Evolutionary conservation across 2,329 filamentous ascomycete species (phyloP).

Genomic region (Neocatenulostroma microsporum): DNA sequence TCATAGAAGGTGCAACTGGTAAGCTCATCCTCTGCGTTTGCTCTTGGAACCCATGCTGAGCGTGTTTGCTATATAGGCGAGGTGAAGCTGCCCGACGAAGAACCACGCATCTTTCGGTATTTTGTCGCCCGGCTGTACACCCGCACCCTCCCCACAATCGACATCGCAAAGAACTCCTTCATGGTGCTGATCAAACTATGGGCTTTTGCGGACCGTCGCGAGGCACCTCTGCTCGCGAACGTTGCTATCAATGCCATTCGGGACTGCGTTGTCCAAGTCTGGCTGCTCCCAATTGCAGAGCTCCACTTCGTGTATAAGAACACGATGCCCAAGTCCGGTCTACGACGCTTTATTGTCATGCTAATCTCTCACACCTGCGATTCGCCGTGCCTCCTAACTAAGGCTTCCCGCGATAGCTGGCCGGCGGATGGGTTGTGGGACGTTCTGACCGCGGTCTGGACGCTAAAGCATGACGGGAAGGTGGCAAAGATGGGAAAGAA

Average conservation of each 20-base stretch:
- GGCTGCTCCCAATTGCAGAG: not conserved
- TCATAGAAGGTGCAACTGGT: too few species aligned
- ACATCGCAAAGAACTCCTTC: too few species aligned
- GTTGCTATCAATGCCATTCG: not conserved
- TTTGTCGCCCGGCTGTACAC: slow-evolving; percentile 6
- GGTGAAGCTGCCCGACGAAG: slow-evolving; percentile 3
- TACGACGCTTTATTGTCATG: not conserved
- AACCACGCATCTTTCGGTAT: slow-evolving; percentile 1
- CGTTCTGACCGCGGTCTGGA: not conserved
- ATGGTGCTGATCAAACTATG: slow-evolving; percentile 2
- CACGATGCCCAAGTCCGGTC: not conserved
- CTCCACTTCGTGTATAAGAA: not conserved
- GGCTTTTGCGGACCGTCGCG: slow-evolving; percentile 3
- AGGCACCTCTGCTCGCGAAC: slow-evolving; percentile 8
- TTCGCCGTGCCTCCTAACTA: not conserved
- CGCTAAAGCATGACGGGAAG: not conserved
- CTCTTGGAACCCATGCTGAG: not conserved
- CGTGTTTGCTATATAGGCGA: too few species aligned
- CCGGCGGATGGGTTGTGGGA: not conserved
- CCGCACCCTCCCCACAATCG: too few species aligned
- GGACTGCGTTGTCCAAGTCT: not conserved
- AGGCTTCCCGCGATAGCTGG: not conserved
- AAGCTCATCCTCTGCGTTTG: too few species aligned
- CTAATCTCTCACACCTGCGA: not conserved
- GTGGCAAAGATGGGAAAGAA: not conserved